Evolutionary conservation across 2,329 filamentous ascomycete species (phyloP).

Genomic region (Penicillium griseofulvum): DNA sequence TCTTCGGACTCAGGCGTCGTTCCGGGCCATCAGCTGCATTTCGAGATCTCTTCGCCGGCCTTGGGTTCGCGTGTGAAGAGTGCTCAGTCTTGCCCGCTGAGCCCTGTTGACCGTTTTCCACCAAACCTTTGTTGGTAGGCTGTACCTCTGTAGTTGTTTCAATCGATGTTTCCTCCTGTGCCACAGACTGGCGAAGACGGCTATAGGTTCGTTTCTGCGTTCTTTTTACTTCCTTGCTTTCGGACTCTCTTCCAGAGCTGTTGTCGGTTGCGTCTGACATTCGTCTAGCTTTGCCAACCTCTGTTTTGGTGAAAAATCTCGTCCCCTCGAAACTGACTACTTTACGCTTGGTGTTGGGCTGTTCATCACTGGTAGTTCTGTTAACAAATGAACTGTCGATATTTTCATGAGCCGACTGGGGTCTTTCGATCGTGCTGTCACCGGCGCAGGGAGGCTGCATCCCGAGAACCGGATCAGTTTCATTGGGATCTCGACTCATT

Average conservation of each 20-base stretch:
- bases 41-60: conserved; percentile 14
- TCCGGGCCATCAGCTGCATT: conserved; percentile 23
- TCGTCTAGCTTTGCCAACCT: background rate
- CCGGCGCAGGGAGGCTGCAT: background rate
- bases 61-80: background rate
- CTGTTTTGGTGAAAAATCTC: background rate
- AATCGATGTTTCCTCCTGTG: conserved; percentile 1
- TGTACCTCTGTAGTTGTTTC: background rate
- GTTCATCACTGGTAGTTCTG: background rate
- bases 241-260: conserved; percentile 1
- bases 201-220: conserved; percentile 24
- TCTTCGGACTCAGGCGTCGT: conserved; percentile 29
- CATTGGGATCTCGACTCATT: background rate
- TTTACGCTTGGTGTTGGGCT: conserved; percentile 19
- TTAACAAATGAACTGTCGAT: background rate
- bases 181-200: conserved; percentile 17
- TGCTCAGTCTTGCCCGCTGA: background rate
- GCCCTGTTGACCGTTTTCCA: background rate
- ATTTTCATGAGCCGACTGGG: background rate
- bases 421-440: background rate
- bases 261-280: conserved; percentile 4
- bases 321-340: conserved; percentile 24
- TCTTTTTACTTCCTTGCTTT: conserved; percentile 15
- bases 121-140: background rate
- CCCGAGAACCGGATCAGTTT: background rate